Percentiles rank a stretch among this genome's conserved stretches.
Evolutionary conservation across 192 early-diverging fungal genomes (phyloP).

Genomic region (Backusella psychrophila): DNA sequence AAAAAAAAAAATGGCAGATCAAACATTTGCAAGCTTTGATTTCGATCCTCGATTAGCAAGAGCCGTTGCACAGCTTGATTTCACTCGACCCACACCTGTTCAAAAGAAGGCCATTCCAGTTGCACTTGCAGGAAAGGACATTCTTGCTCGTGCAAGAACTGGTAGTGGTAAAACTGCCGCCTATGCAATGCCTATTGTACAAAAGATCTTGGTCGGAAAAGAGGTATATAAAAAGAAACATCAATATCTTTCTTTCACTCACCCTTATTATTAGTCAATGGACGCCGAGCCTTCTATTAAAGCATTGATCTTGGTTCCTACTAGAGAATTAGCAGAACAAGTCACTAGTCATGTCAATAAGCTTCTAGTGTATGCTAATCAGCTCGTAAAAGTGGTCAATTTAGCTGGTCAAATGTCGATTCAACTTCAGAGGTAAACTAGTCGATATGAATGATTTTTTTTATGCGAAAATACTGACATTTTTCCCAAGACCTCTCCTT

Average conservation of each 20-base stretch:
- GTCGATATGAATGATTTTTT: background rate
- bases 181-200: slow-evolving; percentile 86
- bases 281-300: slow-evolving; percentile 35
- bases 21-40: slow-evolving; percentile 63
- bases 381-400: slow-evolving; percentile 62
- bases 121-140: slow-evolving; percentile 89
- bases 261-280: background rate
- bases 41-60: slow-evolving; percentile 87
- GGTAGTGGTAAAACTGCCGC: slow-evolving; percentile 98
- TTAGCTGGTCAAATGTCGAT: slow-evolving; percentile 55
- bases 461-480: background rate
- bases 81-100: slow-evolving; percentile 83
- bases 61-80: slow-evolving; percentile 82
- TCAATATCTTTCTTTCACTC: background rate
- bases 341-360: slow-evolving; percentile 75
- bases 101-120: slow-evolving; percentile 89
- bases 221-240: slow-evolving; percentile 36
- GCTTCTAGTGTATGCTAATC: slow-evolving; percentile 72
- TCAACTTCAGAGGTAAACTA: slow-evolving; percentile 53
- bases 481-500: slow-evolving; percentile 63
- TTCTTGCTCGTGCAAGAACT: slow-evolving; percentile 89
- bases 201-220: slow-evolving; percentile 83
- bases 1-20: slow-evolving; percentile 4
- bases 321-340: slow-evolving; percentile 94
- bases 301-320: slow-evolving; percentile 88